A percentile compares a stretch with the other conserved stretches of the same genome.
These are phyloP conservation scores for Lomentospora prolificans DNA, from an alignment of 2,329 filamentous ascomycete genomes.

Conservation along the genomic window DNA sequence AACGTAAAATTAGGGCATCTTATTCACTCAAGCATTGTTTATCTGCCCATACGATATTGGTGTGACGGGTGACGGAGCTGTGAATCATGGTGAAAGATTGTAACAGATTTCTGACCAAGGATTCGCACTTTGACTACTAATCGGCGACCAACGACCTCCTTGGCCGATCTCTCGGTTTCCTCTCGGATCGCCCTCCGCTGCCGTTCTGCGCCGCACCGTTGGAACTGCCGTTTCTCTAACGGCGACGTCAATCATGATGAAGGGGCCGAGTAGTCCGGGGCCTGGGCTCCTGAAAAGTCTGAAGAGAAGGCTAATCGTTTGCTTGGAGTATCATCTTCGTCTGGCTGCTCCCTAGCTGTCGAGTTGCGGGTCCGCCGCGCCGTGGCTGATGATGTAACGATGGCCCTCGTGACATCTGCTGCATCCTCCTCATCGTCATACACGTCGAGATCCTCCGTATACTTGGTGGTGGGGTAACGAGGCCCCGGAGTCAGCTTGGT, in stretches of 20 bases:
- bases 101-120: no score
- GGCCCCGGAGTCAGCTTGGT: not conserved
- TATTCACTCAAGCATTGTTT: no score
- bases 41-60: no score
- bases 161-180: not conserved
- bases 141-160: not conserved
- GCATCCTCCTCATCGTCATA: conserved; percentile 7
- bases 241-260: not conserved
- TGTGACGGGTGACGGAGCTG: no score
- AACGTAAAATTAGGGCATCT: not conserved
- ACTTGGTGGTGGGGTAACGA: not conserved
- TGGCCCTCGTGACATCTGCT: no score
- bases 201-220: not conserved
- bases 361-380: conserved; percentile 13
- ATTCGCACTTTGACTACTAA: not conserved
- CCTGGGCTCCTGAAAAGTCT: conserved; percentile 12
- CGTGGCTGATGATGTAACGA: not conserved
- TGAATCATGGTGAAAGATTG: no score
- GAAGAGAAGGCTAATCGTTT: conserved; percentile 19
- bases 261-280: not conserved
- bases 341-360: conserved; percentile 12
- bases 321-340: conserved; percentile 10
- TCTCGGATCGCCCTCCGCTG: not conserved
- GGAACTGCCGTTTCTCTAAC: not conserved
- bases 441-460: no score